A percentile compares a stretch with the other conserved stretches of the same genome.
phyloP scores from a whole-genome alignment of 768 basidiomycete species.

The Pleurotus cornucopiae region DNA sequence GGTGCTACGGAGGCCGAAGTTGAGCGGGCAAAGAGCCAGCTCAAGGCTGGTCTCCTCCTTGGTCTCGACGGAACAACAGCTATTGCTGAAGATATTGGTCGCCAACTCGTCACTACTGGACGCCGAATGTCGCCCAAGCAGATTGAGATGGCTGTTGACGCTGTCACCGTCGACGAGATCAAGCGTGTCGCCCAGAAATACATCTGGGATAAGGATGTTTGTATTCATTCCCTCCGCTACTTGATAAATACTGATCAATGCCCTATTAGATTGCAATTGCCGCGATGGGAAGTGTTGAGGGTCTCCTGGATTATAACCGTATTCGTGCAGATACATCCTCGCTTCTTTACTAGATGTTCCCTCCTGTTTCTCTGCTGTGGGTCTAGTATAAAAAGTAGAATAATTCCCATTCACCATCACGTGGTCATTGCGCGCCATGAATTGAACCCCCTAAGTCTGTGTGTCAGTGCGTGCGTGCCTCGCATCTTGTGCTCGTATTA shows the following conservation, averaged over 20 bases:
- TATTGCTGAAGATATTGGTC: constrained; percentile 97
- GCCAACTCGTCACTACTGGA: constrained; percentile 94
- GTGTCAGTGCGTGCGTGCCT: background rate
- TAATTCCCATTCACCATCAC: constrained; percentile 1
- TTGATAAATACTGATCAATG: constrained; percentile 8
- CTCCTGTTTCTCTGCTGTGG: background rate
- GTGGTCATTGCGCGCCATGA: background rate
- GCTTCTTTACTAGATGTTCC: constrained; percentile 55
- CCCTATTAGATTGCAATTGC: constrained; percentile 69
- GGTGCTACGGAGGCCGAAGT: constrained; percentile 82
- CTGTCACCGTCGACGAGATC: constrained; percentile 84
- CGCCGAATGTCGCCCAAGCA: constrained; percentile 87
- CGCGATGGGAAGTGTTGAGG: constrained; percentile 86
- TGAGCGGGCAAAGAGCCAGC: constrained; percentile 96
- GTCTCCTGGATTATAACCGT: constrained; percentile 93
- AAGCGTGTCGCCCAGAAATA: constrained; percentile 94
- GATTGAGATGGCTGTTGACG: constrained; percentile 90
- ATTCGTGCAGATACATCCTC: constrained; percentile 81
- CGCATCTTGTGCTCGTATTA: background rate
- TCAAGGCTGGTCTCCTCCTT: constrained; percentile 91
- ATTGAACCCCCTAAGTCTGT: constrained; percentile 1
- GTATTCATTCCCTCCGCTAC: constrained; percentile 20
- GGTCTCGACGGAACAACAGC: constrained; percentile 94
- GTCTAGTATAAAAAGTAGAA: constrained; percentile 6
- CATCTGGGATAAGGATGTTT: constrained; percentile 93